Conservation (phyloP, 345 rosid species). For the Citropsis articulata region DNA sequence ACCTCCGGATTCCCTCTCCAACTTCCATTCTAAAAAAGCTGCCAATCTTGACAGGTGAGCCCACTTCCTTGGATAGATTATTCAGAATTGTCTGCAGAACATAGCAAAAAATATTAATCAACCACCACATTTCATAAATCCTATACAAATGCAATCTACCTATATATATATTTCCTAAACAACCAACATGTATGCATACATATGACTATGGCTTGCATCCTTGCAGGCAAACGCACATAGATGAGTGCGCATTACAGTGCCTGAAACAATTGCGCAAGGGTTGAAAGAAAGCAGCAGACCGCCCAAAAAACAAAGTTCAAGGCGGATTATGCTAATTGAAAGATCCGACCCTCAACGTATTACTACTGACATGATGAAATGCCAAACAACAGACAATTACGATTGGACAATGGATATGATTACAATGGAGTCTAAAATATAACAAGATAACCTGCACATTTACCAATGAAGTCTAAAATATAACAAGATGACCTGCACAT, state of each 20-base stretch:
- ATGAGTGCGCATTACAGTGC: background rate
- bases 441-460: slow-evolving; percentile 4
- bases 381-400: background rate
- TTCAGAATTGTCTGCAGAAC: slow-evolving; percentile 53
- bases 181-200: background rate
- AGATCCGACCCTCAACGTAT: background rate
- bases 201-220: background rate
- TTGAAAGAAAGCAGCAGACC: background rate
- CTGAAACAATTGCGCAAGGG: background rate
- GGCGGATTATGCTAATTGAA: background rate
- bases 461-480: background rate
- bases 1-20: slow-evolving; percentile 97
- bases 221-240: background rate
- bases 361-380: background rate
- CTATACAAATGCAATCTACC: background rate
- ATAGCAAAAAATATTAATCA: background rate
- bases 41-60: slow-evolving; percentile 73
- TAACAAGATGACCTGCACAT: slow-evolving; percentile 4
- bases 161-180: background rate
- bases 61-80: slow-evolving; percentile 74
- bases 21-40: slow-evolving; percentile 89
- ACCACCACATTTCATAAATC: background rate
- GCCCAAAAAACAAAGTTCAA: background rate
- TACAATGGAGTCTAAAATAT: background rate
- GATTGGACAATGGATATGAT: background rate